Evolutionary conservation across 306 rosid genomes (phyloP).

Genomic region (Hippophae rhamnoides): DNA sequence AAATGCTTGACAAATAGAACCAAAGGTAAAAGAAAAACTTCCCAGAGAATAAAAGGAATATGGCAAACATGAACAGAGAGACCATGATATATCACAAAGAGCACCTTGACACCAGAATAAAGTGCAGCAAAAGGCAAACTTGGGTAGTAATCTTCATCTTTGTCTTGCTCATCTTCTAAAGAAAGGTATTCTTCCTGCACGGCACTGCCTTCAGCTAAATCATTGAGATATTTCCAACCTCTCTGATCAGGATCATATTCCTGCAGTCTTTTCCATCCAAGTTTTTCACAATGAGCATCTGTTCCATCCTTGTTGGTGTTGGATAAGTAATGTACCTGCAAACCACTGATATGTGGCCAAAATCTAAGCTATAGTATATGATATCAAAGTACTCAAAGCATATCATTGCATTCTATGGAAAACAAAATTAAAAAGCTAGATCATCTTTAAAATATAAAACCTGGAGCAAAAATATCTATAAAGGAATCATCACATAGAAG

Average conservation of each 20-base stretch:
- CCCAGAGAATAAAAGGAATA: no score
- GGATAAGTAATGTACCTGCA: conserved; percentile 78
- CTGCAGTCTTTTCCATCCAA: conserved; percentile 77
- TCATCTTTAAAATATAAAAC: no score
- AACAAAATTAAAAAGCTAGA: no score
- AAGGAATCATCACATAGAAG: no score
- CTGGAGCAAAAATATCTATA: no score
- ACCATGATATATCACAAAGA: no score
- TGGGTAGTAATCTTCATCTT: conserved; percentile 77
- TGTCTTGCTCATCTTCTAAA: conserved; percentile 60
- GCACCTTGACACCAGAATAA: conserved; percentile 79
- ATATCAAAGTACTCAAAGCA: no score
- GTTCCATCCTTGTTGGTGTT: conserved; percentile 56
- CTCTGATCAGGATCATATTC: conserved; percentile 65
- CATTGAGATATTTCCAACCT: conserved; percentile 58
- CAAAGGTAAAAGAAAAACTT: no score
- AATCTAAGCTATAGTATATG: conserved; percentile 9
- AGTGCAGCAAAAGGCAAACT: conserved; percentile 89
- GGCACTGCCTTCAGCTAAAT: conserved; percentile 57
- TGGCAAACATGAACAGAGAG: no score
- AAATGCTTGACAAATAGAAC: no score
- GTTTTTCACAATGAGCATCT: conserved; percentile 59
- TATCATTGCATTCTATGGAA: no score
- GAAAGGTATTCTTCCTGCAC: conserved; percentile 35
- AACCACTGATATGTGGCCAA: conserved; percentile 45